These are phyloP conservation scores for Pulveroboletus sp. DNA, from an alignment of 768 basidiomycete species.

Conservation along the genomic window DNA sequence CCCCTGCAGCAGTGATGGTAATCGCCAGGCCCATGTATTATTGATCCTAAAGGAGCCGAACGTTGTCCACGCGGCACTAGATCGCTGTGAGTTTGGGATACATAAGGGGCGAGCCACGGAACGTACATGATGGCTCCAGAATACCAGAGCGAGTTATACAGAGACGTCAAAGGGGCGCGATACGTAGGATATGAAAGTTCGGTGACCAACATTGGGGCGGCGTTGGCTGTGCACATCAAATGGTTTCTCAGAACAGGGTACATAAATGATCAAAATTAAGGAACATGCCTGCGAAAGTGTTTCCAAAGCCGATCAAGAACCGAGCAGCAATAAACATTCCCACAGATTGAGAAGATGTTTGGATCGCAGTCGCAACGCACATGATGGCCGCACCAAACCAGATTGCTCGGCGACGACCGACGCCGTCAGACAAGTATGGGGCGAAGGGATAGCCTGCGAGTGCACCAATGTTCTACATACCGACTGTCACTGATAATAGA, in stretches of 20 bases:
- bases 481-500: not conserved
- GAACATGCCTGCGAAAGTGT: slow-evolving; percentile 58
- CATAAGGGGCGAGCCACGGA: too few species aligned
- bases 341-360: slow-evolving; percentile 66
- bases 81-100: not conserved
- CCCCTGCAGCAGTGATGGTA: slow-evolving; percentile 71
- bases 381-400: slow-evolving; percentile 68
- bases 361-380: slow-evolving; percentile 61
- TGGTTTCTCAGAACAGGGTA: not conserved
- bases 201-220: slow-evolving; percentile 79
- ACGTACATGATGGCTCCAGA: slow-evolving; percentile 74
- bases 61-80: slow-evolving; percentile 73
- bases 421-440: slow-evolving; percentile 65
- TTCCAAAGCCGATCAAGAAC: slow-evolving; percentile 72
- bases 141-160: slow-evolving; percentile 85
- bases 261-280: not conserved
- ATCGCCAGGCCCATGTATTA: slow-evolving; percentile 75
- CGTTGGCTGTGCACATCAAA: slow-evolving; percentile 42
- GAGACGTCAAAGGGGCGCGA: slow-evolving; percentile 71
- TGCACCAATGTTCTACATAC: slow-evolving; percentile 60
- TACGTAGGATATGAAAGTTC: slow-evolving; percentile 81
- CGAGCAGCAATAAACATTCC: slow-evolving; percentile 81
- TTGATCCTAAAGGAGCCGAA: slow-evolving; percentile 73
- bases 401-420: slow-evolving; percentile 63
- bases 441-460: slow-evolving; percentile 67